These are phyloP conservation scores for Fusarium proliferatum DNA, from an alignment of 2,329 filamentous ascomycete species.

Conservation along the genomic window DNA sequence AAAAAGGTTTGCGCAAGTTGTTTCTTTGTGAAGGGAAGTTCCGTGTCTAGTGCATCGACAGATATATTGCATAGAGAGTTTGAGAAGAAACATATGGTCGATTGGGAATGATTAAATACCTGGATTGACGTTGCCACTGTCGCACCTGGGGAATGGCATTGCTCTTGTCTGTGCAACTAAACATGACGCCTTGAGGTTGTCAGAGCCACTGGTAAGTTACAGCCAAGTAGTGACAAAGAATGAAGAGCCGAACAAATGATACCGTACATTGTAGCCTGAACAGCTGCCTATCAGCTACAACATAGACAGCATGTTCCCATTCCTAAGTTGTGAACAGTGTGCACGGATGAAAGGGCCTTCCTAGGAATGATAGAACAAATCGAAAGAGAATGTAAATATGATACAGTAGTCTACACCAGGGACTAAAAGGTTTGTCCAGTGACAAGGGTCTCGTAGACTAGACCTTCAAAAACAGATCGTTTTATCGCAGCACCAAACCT, in stretches of 20 bases:
- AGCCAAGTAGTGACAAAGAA: too few relatives aligned
- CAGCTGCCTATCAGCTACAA: not conserved
- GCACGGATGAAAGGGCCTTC: not conserved
- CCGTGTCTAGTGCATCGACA: too few relatives aligned
- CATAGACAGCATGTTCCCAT: not conserved
- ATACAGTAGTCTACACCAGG: not conserved
- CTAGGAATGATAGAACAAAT: not conserved
- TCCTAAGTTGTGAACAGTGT: not conserved
- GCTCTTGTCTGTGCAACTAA: not conserved
- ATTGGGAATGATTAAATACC: not conserved
- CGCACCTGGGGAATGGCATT: not conserved
- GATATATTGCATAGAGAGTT: not conserved
- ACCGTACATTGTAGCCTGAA: not conserved
- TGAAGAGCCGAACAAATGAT: not conserved
- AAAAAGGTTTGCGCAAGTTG: not conserved
- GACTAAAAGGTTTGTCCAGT: not conserved
- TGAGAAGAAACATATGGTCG: not conserved
- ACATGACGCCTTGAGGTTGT: not conserved
- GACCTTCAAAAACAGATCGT: conserved; percentile 17
- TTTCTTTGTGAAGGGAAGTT: not conserved
- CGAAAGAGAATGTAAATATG: not conserved
- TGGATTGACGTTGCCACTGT: not conserved
- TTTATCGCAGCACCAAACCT: conserved; percentile 27
- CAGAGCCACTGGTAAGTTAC: not conserved
- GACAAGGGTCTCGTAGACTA: conserved; percentile 10